Conservation (phyloP, 176 grass and related monocot genomes). For the Paspalum notatum region DNA sequence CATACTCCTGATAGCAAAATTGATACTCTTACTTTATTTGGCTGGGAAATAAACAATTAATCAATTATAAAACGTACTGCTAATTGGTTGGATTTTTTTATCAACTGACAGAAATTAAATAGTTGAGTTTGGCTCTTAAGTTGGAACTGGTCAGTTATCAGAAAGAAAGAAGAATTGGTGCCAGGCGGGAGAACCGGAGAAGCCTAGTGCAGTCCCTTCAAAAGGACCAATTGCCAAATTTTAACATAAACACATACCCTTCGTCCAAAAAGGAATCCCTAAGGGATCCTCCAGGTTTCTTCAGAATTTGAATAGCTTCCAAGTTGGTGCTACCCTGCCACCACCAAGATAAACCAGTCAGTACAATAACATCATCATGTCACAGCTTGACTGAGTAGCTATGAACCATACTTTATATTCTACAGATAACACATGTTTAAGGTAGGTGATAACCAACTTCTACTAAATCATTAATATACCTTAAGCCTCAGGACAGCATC, state of each 20-base stretch:
- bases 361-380: neutral
- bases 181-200: neutral
- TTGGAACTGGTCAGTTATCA: neutral
- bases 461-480: slow-evolving; percentile 46
- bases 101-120: neutral
- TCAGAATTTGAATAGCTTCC: slow-evolving; percentile 95
- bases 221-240: neutral
- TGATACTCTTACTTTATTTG: neutral
- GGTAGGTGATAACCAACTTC: neutral
- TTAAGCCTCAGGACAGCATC: slow-evolving; percentile 98
- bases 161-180: neutral
- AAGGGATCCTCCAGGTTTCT: slow-evolving; percentile 98
- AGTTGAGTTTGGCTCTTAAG: neutral
- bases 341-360: slow-evolving; percentile 2
- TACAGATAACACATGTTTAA: neutral
- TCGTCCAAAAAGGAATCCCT: slow-evolving; percentile 98
- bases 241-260: slow-evolving; percentile 57
- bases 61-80: neutral
- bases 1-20: neutral
- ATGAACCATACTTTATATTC: neutral
- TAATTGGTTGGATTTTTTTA: neutral
- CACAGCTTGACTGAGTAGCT: neutral
- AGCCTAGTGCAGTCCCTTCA: neutral
- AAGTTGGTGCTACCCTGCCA: slow-evolving; percentile 97
- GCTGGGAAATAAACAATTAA: neutral